These are phyloP conservation scores for Secale cereale DNA, from an alignment of 176 grass and related monocot species.

Conservation along the genomic window DNA sequence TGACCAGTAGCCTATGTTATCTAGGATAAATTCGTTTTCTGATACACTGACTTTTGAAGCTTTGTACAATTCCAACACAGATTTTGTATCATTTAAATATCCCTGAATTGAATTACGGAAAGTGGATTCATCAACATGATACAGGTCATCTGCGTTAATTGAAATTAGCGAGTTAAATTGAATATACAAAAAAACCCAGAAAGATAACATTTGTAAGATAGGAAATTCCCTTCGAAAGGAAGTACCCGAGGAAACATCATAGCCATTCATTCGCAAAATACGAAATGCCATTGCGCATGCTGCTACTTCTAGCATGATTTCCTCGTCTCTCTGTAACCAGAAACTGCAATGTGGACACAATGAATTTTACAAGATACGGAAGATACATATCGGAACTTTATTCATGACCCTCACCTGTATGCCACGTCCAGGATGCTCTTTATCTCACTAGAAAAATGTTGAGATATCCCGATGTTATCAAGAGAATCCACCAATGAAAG, in stretches of 20 bases:
- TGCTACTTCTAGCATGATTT: constrained; percentile 43
- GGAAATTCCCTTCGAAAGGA: background rate
- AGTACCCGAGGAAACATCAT: constrained; percentile 65
- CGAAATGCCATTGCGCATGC: constrained; percentile 74
- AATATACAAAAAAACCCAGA: background rate
- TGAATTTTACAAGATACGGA: constrained; percentile 3
- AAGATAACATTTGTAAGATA: background rate
- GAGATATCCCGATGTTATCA: constrained; percentile 61
- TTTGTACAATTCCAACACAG: constrained; percentile 68
- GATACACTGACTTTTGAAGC: constrained; percentile 66
- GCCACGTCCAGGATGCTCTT: constrained; percentile 50
- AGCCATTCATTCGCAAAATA: constrained; percentile 63
- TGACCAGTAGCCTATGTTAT: constrained; percentile 66
- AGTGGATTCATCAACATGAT: constrained; percentile 36
- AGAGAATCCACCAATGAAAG: constrained; percentile 57
- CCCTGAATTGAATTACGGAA: constrained; percentile 64
- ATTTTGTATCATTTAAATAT: constrained; percentile 64
- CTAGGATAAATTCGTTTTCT: constrained; percentile 47
- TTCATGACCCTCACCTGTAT: constrained; percentile 41
- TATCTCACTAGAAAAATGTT: constrained; percentile 56
- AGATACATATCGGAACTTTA: background rate
- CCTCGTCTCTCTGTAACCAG: constrained; percentile 52
- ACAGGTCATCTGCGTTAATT: constrained; percentile 48
- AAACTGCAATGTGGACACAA: constrained; percentile 35
- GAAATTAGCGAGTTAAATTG: background rate